A percentile compares a stretch with the other conserved stretches of the same genome.
phyloP scores from a whole-genome alignment of 2,329 filamentous ascomycete genomes.

The Scytalidium lignicola region DNA sequence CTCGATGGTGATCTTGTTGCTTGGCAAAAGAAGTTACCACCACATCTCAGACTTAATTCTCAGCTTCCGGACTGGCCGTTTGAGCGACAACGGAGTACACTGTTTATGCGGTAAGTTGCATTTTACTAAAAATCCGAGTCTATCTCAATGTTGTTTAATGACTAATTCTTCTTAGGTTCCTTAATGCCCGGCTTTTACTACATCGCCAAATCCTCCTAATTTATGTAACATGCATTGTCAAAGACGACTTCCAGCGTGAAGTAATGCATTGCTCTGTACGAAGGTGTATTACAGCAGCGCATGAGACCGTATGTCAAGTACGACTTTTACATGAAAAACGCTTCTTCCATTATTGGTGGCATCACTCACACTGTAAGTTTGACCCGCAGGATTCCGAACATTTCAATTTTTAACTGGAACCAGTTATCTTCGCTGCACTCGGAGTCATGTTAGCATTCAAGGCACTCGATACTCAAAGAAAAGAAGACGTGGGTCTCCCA shows the following conservation, averaged over 20 bases:
- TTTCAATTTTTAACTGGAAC: not conserved
- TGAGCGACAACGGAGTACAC: not conserved
- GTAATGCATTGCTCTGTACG: not conserved
- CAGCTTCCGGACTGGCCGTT: not conserved
- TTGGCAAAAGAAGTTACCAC: not conserved
- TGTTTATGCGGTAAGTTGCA: not conserved
- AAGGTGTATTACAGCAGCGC: not conserved
- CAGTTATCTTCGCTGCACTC: not conserved
- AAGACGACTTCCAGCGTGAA: not conserved
- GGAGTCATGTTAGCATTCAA: not conserved
- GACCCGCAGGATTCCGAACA: not conserved
- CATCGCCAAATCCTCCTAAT: not conserved
- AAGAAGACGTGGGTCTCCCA: not conserved
- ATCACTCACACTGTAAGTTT: not conserved
- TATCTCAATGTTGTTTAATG: not conserved
- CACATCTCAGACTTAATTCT: not conserved
- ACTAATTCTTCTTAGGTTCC: not conserved
- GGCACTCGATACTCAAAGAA: not conserved
- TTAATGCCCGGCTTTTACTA: not conserved
- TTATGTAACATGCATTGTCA: not conserved
- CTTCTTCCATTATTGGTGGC: not conserved
- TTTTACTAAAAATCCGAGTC: not conserved
- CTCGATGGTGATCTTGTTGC: not conserved
- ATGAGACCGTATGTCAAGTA: not conserved
- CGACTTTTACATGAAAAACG: not conserved